Evolutionary conservation across 306 rosid genomes (phyloP).

Genomic region (Dicorynia guianensis): DNA sequence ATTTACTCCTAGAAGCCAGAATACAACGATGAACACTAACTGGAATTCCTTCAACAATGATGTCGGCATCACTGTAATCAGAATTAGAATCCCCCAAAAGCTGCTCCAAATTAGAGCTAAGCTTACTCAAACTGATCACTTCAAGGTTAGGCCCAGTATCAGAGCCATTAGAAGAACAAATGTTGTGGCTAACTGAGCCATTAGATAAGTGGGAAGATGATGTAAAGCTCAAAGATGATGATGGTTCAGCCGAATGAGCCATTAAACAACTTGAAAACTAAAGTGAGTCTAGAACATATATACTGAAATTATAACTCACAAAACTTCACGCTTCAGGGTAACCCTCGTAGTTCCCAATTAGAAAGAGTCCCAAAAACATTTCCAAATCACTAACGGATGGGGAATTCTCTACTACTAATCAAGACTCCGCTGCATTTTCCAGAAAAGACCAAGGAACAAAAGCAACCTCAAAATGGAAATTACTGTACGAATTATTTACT

Average conservation of each 20-base stretch:
- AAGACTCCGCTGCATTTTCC: constrained; percentile 22
- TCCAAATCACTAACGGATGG: background rate
- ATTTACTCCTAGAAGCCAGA: constrained; percentile 79
- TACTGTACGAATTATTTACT: background rate
- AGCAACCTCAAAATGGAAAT: constrained; percentile 22
- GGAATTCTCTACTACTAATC: background rate
- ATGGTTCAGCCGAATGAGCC: constrained; percentile 81
- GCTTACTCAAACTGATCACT: constrained; percentile 71
- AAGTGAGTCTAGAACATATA: constrained; percentile 10
- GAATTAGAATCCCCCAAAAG: constrained; percentile 67
- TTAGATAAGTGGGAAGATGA: constrained; percentile 79
- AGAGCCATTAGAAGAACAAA: constrained; percentile 45
- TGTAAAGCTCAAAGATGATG: constrained; percentile 89
- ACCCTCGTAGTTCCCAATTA: constrained; percentile 2
- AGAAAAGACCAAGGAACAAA: constrained; percentile 26
- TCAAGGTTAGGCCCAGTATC: constrained; percentile 74
- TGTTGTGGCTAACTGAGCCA: constrained; percentile 67
- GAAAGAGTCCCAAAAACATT: constrained; percentile 22
- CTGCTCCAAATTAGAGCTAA: constrained; percentile 84
- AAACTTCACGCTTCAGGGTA: constrained; percentile 22
- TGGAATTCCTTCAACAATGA: constrained; percentile 66
- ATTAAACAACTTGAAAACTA: constrained; percentile 42
- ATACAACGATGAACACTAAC: constrained; percentile 83
- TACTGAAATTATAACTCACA: constrained; percentile 15
- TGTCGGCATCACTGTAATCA: constrained; percentile 77